Evolutionary conservation across 2,329 filamentous ascomycete genomes (phyloP).

Genomic region (Lachnellula occidentalis): DNA sequence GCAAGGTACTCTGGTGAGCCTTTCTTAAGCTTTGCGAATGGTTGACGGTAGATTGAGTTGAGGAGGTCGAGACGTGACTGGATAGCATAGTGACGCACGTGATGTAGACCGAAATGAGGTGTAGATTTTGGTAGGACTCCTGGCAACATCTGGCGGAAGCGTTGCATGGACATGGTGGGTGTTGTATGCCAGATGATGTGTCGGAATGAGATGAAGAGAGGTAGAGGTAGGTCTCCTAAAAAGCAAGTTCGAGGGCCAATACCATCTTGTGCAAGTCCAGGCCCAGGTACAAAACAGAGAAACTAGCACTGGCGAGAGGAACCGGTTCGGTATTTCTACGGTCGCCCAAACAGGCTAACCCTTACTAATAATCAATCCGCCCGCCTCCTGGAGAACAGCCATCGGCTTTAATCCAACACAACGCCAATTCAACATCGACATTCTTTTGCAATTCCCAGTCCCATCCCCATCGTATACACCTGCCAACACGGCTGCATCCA

Average conservation of each 20-base stretch:
- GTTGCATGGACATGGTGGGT: conserved; percentile 2
- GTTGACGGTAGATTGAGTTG: conserved; percentile 1
- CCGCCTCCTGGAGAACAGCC: conserved; percentile 1
- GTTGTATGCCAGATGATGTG: too few species aligned
- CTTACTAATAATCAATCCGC: neutral
- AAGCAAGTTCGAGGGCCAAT: too few species aligned
- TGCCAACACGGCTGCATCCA: conserved; percentile 19
- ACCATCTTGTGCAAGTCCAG: neutral
- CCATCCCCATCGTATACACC: neutral
- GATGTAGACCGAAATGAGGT: neutral
- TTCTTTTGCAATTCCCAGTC: conserved; percentile 3
- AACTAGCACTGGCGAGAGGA: neutral
- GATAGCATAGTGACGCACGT: neutral
- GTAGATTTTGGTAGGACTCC: neutral
- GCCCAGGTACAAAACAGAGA: neutral
- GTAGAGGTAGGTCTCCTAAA: too few species aligned
- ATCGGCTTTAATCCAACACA: conserved; percentile 3
- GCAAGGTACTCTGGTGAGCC: conserved; percentile 13
- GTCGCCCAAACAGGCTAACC: neutral
- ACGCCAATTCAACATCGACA: conserved; percentile 6
- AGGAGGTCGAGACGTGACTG: neutral
- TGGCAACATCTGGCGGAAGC: neutral
- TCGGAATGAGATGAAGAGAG: too few species aligned
- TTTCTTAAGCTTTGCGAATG: conserved; percentile 4
- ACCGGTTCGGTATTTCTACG: neutral